Evolutionary conservation across 2,329 filamentous ascomycete genomes (phyloP).

Genomic region (Parastagonospora nodorum): DNA sequence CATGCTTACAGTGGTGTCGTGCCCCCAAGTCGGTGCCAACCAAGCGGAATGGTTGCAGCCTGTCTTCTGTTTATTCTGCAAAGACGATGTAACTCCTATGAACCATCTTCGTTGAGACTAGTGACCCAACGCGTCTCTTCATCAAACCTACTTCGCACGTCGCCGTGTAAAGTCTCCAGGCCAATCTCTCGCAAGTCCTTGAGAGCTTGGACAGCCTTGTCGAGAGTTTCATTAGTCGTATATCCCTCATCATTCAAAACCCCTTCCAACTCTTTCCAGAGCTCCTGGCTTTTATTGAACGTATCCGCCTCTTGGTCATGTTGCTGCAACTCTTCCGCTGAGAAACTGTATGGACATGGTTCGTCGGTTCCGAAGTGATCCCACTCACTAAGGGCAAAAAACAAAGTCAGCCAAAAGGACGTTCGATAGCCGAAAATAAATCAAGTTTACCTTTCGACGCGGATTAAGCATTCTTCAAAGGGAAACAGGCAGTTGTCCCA

Average conservation of each 20-base stretch:
- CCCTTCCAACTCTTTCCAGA: slow-evolving; percentile 25
- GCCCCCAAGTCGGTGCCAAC: too few species aligned
- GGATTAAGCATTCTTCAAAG: slow-evolving; percentile 28
- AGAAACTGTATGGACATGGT: slow-evolving; percentile 35
- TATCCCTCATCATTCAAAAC: slow-evolving; percentile 32
- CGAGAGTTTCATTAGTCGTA: slow-evolving; percentile 23
- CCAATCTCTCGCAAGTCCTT: slow-evolving; percentile 17
- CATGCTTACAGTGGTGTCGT: too few species aligned
- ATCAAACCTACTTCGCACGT: slow-evolving; percentile 18
- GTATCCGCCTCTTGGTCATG: slow-evolving; percentile 24
- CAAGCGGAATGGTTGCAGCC: too few species aligned
- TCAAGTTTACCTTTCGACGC: slow-evolving; percentile 25
- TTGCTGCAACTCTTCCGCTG: slow-evolving; percentile 23
- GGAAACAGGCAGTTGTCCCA: slow-evolving; percentile 32
- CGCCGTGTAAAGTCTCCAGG: slow-evolving; percentile 11
- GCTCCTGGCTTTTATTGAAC: slow-evolving; percentile 32
- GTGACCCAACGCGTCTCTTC: slow-evolving; percentile 17
- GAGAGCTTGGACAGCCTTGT: slow-evolving; percentile 21
- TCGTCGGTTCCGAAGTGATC: slow-evolving; percentile 20
- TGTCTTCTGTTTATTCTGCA: background rate
- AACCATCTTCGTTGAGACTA: slow-evolving; percentile 7
- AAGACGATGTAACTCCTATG: background rate
- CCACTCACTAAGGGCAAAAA: slow-evolving; percentile 24
- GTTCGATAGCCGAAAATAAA: background rate
- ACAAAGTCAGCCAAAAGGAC: slow-evolving; percentile 11